Base-by-base conservation (phyloP, 306 rosid genomes). In the Cucurbita ficifolia region DNA sequence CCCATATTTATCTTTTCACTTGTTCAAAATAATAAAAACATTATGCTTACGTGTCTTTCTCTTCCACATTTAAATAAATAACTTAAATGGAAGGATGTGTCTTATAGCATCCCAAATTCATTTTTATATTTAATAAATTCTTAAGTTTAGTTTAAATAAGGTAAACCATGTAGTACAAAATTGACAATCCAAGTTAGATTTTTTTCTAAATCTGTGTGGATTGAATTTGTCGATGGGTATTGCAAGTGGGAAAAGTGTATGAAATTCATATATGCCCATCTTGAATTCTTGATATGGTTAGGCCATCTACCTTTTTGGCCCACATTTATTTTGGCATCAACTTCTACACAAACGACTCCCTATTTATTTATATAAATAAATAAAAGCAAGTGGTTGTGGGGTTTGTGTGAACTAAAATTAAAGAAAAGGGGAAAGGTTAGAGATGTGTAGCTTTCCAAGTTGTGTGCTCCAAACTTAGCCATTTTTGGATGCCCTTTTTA, bases 281-380 rank as follows among this genome's bases (percentile, higher is more conserved):
- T 29, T 29, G 3, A 29, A 29, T 29, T 29, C 33, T 63, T 75
- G 78, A 72, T 65, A 40, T 65, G 45, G 80, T 79, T 76, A 36
- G 76, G 82, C 57, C 60, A 72, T 79, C 74, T 72, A 43, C 76
- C 43, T 79, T 78, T 72, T 76, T 72, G 78, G 82, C 72, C 75
- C 76, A 71, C 76, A 51, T 72, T 65, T 76, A 82, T 72, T 72
- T 82, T 61, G 36, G n/a, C 40, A 46, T 33, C 46, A 38, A 54
- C 64, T 68, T 68, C 42, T 48, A 69, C 42, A 69, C 38, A 48
- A 49, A 48, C 16, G 49, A 49, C 57, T 49, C 24, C 16, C 74
- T 19, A 29, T 29, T 29, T 29, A 29, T 29, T 29, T 29, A 2
- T 29, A 29, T 29, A 29, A 29, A 29, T 29, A 29, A 29, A 29